Base-by-base conservation (phyloP, 805 yeast genomes). In the Wickerhamiella alocasiicola region DNA sequence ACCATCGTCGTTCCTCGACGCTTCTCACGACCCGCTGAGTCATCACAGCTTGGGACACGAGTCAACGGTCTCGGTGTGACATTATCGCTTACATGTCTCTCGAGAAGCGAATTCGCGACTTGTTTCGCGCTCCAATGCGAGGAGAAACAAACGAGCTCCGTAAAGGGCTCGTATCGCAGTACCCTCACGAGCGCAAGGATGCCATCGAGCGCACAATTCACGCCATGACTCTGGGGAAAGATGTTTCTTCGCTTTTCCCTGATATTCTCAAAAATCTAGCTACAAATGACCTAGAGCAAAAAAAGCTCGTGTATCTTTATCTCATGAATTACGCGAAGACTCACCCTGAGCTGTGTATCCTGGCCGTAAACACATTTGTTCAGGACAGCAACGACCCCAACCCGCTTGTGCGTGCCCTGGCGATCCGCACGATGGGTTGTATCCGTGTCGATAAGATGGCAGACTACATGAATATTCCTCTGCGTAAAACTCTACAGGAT, bases 371-470 rank as follows among this genome's bases (percentile, higher is more conserved):
- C 62, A 91, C 98, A 1, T 91, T 91, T 68, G 95, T 91, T 19
- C 74, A 72, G 46, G 99, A 91, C 62, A 76, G 95, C 2, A 94
- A 83, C 56, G 97, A 91, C 58, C 94, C 95, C 37, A 91, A 91
- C 55, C 99, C 99, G 1, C 69, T 93, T 52, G 87, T 91, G 19
- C 71, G 97, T 42, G 95, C 97, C 1, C 72, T 91, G 62, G 97
- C 99, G 0, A 87, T 91, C 45, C 74, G 98, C 55, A 91, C 99
- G 9, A 91, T 91, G 99, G 97, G 98, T 0, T 88, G 96, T 64
- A 85, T 91, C 38, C 68, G 97, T 33, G 97, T 91, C 15, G 94
- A 82, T 55, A 87, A 81, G 60, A 87, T 91, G 76, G 82, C 85
- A 31, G 97, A 88, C 56, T 91, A 91, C 57, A 74, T 91, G 76